Conservation (phyloP, 2,329 filamentous ascomycete species). For the Lasiodiplodia citricola region DNA sequence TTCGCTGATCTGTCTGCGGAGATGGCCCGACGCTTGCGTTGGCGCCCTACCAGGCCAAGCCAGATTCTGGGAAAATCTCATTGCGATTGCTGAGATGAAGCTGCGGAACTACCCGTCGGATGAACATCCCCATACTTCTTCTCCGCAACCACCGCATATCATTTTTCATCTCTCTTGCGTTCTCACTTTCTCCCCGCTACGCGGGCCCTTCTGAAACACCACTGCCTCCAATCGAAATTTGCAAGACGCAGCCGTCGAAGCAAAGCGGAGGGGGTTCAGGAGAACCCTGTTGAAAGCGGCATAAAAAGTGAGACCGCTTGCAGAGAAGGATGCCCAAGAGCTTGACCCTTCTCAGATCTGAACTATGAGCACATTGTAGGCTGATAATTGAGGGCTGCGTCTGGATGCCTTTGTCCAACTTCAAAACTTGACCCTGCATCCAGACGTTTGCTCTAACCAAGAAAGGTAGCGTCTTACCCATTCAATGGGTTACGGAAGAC, state of each 20-base stretch:
- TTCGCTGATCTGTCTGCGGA: constrained; percentile 4
- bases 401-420: too few species aligned
- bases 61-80: too few species aligned
- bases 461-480: too few species aligned
- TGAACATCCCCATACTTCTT: neutral
- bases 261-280: neutral
- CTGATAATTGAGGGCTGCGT: too few species aligned
- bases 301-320: neutral
- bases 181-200: neutral
- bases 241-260: neutral
- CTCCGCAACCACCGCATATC: neutral
- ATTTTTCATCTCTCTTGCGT: neutral
- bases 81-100: neutral
- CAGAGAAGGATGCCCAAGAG: too few species aligned
- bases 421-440: too few species aligned
- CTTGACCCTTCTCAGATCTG: too few species aligned
- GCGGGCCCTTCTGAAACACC: neutral
- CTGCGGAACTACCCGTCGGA: neutral
- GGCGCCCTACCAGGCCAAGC: neutral
- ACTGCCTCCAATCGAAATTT: constrained; percentile 9
- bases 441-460: too few species aligned
- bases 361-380: too few species aligned
- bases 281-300: neutral
- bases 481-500: too few species aligned
- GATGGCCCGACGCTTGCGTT: neutral